A percentile compares a stretch with the other conserved stretches of the same genome.
Conservation (phyloP, 2,329 filamentous ascomycete genomes). For the Colletotrichum sp. region DNA sequence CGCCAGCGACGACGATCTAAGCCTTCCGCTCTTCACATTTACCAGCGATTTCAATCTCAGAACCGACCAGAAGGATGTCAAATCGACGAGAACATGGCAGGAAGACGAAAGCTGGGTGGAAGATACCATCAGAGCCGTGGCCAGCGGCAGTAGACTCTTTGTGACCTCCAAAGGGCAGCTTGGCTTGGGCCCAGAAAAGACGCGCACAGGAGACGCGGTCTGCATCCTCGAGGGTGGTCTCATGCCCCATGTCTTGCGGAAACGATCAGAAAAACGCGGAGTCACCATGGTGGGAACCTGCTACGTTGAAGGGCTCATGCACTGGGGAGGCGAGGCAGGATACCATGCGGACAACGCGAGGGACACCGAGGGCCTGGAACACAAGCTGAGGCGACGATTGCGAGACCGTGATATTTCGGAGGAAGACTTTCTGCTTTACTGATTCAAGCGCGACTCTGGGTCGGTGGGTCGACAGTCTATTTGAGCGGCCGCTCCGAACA, state of each 20-base stretch:
- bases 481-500: neutral
- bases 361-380: neutral
- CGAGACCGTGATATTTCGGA: neutral
- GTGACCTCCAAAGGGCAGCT: neutral
- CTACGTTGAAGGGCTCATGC: constrained; percentile 6
- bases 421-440: neutral
- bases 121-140: neutral
- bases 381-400: neutral
- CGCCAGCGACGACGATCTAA: neutral
- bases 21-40: neutral
- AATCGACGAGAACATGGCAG: neutral
- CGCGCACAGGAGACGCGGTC: neutral
- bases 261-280: neutral
- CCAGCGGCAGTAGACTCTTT: neutral
- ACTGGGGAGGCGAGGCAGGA: neutral
- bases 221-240: constrained; percentile 1
- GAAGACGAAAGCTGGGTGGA: neutral
- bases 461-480: neutral
- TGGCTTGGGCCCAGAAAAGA: neutral
- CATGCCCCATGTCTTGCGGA: neutral
- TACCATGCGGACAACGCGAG: neutral
- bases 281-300: neutral
- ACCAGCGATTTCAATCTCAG: neutral
- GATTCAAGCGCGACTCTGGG: neutral
- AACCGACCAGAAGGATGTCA: neutral